A percentile compares a stretch with the other conserved stretches of the same genome.
Evolutionary conservation across 2,329 filamentous ascomycete species (phyloP).

Genomic region (Ceratocystis destructans): DNA sequence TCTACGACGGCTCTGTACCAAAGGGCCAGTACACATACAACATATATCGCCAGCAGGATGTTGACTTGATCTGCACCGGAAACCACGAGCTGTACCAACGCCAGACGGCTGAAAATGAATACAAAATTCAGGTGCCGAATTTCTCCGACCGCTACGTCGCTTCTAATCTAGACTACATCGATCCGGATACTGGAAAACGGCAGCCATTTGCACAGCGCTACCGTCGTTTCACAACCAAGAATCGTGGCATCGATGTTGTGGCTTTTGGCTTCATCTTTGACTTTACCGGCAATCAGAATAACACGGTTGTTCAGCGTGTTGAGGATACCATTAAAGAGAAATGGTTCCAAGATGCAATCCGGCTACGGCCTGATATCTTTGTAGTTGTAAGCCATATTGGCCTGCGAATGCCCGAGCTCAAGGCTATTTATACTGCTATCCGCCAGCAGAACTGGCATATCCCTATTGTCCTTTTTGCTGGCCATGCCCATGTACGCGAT

Average conservation of each 20-base stretch:
- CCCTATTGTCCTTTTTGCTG: slow-evolving; percentile 84
- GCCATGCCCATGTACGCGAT: slow-evolving; percentile 80
- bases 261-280: slow-evolving; percentile 94
- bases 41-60: slow-evolving; percentile 66
- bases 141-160: slow-evolving; percentile 72
- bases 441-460: slow-evolving; percentile 62
- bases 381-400: slow-evolving; percentile 77
- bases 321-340: slow-evolving; percentile 65
- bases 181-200: slow-evolving; percentile 54
- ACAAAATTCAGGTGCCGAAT: slow-evolving; percentile 65
- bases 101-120: slow-evolving; percentile 65
- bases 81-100: slow-evolving; percentile 91
- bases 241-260: slow-evolving; percentile 67
- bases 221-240: slow-evolving; percentile 82
- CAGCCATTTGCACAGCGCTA: slow-evolving; percentile 70
- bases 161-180: slow-evolving; percentile 82
- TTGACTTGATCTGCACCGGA: slow-evolving; percentile 75
- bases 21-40: slow-evolving; percentile 82
- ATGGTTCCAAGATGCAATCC: slow-evolving; percentile 80
- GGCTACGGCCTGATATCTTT: slow-evolving; percentile 77
- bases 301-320: slow-evolving; percentile 70
- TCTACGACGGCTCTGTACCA: slow-evolving; percentile 80
- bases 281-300: slow-evolving; percentile 81
- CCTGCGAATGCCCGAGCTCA: slow-evolving; percentile 66
- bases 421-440: slow-evolving; percentile 63